phyloP scores from a whole-genome alignment of 176 grass and related monocot genomes.

The Hordeum marinum region DNA sequence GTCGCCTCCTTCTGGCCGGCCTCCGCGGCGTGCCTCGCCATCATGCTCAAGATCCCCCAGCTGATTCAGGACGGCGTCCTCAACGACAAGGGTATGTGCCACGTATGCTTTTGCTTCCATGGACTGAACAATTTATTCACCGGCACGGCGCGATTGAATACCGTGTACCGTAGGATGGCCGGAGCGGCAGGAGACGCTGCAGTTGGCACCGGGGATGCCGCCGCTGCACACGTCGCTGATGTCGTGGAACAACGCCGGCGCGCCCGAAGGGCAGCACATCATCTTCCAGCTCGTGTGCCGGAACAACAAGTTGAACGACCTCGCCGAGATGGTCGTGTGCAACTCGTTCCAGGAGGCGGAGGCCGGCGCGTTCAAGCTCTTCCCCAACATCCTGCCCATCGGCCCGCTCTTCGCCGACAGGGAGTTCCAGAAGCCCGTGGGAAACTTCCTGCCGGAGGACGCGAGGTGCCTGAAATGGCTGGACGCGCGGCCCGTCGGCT shows the following conservation, averaged over 20 bases:
- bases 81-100: conserved; percentile 60
- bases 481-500: conserved; percentile 31
- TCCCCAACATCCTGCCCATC: conserved; percentile 39
- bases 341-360: conserved; percentile 64
- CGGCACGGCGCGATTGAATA: no score
- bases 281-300: conserved; percentile 40
- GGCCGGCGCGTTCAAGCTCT: conserved; percentile 31
- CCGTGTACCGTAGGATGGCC: conserved; percentile 32
- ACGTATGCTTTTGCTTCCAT: no score
- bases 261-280: conserved; percentile 3
- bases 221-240: conserved; percentile 35
- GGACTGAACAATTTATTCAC: no score
- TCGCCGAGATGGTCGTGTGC: conserved; percentile 40
- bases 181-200: conserved; percentile 3
- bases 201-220: conserved; percentile 30
- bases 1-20: conserved; percentile 43
- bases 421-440: conserved; percentile 15
- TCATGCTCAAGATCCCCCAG: conserved; percentile 50
- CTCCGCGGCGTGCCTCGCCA: conserved; percentile 27
- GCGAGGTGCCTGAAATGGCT: conserved; percentile 43
- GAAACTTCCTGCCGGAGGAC: conserved; percentile 44
- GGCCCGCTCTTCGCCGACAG: conserved; percentile 38
- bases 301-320: conserved; percentile 22
- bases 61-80: conserved; percentile 46
- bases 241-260: conserved; percentile 29